A percentile compares a stretch with the other conserved stretches of the same genome.
These are phyloP conservation scores for Trichosporon sp. DNA, from an alignment of 1,284 basidiomycete genomes.

Conservation along the genomic window DNA sequence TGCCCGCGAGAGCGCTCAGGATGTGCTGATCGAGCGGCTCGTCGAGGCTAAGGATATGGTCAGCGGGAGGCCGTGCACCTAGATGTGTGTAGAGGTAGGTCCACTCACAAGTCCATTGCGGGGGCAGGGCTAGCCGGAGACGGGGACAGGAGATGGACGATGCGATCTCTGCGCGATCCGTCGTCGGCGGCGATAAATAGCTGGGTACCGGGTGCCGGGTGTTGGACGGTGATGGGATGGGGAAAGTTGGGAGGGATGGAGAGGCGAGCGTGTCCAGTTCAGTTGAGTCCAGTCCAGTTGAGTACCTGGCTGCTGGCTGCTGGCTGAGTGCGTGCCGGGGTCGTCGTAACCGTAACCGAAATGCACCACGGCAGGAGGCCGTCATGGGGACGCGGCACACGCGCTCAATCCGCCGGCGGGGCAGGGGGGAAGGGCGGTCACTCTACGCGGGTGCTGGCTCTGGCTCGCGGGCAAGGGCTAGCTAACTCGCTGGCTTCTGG, in stretches of 20 bases:
- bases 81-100: too few relatives aligned
- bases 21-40: slow-evolving; percentile 44
- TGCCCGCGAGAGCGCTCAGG: slow-evolving; percentile 32
- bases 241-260: too few relatives aligned
- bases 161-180: neutral
- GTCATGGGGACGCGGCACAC: neutral
- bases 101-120: slow-evolving; percentile 40
- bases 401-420: too few relatives aligned
- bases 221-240: too few relatives aligned
- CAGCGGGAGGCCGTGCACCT: neutral
- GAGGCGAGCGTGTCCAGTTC: neutral
- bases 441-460: too few relatives aligned
- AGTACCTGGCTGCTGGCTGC: too few relatives aligned
- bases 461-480: too few relatives aligned
- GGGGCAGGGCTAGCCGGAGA: too few relatives aligned
- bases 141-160: neutral
- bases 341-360: neutral
- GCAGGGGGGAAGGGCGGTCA: too few relatives aligned
- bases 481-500: too few relatives aligned
- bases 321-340: neutral
- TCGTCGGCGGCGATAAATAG: neutral
- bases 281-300: neutral
- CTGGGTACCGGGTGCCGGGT: neutral
- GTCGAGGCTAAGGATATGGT: slow-evolving; percentile 35
- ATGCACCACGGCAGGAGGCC: neutral